Conservation (phyloP, 345 rosid genomes). For the Hevea brasiliensis region DNA sequence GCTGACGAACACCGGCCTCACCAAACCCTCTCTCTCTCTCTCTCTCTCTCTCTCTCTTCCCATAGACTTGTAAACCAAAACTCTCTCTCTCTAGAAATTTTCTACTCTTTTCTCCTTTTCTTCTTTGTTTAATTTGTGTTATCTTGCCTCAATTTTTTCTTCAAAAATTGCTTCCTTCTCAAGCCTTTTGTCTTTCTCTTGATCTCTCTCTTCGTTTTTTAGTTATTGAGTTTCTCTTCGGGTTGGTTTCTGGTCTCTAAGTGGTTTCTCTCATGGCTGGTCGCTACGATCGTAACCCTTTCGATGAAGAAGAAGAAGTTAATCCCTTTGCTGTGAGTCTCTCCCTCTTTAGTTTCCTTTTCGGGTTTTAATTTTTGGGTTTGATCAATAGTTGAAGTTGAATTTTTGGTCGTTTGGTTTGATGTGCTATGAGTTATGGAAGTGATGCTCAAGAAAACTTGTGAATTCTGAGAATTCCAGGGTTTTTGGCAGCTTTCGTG, state of each 20-base stretch:
- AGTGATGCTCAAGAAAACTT: background rate
- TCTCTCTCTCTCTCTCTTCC: slow-evolving; percentile 9
- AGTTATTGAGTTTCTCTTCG: background rate
- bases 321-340: slow-evolving; percentile 88
- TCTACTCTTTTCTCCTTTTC: background rate
- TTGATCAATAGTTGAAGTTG: slow-evolving; percentile 5
- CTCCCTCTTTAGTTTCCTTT: background rate
- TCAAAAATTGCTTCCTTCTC: slow-evolving; percentile 13
- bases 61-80: background rate
- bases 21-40: too few species aligned
- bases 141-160: background rate
- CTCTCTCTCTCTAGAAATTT: slow-evolving; percentile 9
- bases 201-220: background rate
- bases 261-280: slow-evolving; percentile 56
- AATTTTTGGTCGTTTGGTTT: slow-evolving; percentile 1
- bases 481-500: background rate
- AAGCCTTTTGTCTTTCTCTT: slow-evolving; percentile 3
- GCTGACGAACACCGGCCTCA: slow-evolving; percentile 9
- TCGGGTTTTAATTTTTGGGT: background rate
- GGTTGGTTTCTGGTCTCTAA: background rate
- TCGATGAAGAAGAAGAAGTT: slow-evolving; percentile 87
- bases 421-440: background rate
- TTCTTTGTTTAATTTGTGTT: background rate
- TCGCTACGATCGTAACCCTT: slow-evolving; percentile 81
- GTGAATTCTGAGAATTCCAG: background rate